Evolutionary conservation across 495 filamentous ascomycete species (phyloP).

Genomic region (Chaetomidium leptoderma): DNA sequence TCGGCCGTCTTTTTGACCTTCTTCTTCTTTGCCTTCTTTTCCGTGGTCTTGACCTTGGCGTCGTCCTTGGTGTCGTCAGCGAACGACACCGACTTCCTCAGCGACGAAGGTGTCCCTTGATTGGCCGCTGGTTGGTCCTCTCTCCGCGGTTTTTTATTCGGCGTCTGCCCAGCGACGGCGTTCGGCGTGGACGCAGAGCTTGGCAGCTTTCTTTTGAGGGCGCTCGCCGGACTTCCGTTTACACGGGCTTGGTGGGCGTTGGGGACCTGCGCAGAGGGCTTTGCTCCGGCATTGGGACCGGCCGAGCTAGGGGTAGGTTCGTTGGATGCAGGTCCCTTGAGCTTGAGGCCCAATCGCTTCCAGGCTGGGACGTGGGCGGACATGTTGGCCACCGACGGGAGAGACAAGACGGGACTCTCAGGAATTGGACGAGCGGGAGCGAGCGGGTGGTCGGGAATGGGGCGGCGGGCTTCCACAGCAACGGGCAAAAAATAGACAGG

Average conservation of each 20-base stretch:
- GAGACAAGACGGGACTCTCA: constrained; percentile 5
- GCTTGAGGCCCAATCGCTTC: constrained; percentile 73
- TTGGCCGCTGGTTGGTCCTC: constrained; percentile 18
- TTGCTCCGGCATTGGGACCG: constrained; percentile 19
- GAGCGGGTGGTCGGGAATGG: constrained; percentile 16
- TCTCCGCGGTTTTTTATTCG: constrained; percentile 29
- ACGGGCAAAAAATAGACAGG: constrained; percentile 7
- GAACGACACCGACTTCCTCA: constrained; percentile 73
- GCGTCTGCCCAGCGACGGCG: constrained; percentile 29
- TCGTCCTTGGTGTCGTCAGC: constrained; percentile 60
- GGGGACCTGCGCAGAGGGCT: constrained; percentile 14
- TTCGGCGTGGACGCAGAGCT: constrained; percentile 17
- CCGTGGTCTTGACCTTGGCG: constrained; percentile 40
- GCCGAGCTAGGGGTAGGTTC: constrained; percentile 36
- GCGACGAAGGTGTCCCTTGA: constrained; percentile 11
- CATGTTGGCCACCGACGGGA: constrained; percentile 23
- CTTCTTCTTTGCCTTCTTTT: constrained; percentile 38
- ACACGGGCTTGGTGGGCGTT: constrained; percentile 19
- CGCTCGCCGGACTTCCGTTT: constrained; percentile 30
- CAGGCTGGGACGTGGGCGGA: constrained; percentile 59
- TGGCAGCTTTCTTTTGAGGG: constrained; percentile 35
- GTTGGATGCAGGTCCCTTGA: constrained; percentile 55
- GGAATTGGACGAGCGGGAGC: constrained; percentile 19
- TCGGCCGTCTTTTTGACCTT: constrained; percentile 35
- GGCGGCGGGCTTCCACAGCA: constrained; percentile 13